Evolutionary conservation across 441 rosid genomes (phyloP), one percentile per base, ranked within the genome.

Genomic region (Francoa sonchifolia): DNA sequence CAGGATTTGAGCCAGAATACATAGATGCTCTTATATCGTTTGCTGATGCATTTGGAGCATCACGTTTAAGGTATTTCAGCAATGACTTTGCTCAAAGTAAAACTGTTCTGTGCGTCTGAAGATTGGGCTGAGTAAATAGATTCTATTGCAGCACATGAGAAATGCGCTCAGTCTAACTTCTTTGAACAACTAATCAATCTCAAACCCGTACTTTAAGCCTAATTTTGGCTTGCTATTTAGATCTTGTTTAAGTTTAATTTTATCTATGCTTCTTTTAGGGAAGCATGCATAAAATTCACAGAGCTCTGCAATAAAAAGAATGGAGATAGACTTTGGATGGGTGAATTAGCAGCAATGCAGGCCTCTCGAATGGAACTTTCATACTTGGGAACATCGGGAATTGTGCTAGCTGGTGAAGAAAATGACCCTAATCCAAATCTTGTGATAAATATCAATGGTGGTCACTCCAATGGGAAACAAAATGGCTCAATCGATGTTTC

Each of bases 261-360:
- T 33, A 4, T 44, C 4, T 44, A 18, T 37, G 36, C 42, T 47
- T 37, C 31, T 11, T 46, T 21, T 58, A 85, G 96, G 79, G 84
- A 82, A 69, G 98, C 98, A 39, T 89, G 98, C 73, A 38, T 77
- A 38, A 77, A 76, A 62, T 89, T 85, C 67, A 33, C 76, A 58
- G 85, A 85, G 26, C 62, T 89, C 50, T 89, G 98, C 81, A 82
- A 82, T 76, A 72, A 73, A 64, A 89, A 89, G 89, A 82, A 79
- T 23, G 87, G 82, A 65, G 98, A 89, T 58, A 72, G 81, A 45
- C 74, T 73, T 35, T 89, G 98, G 98, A 74, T 82, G 62, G 87
- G 79, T 52, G 96, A 89, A 63, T 67, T 89, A 47, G 89, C 92
- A 0, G 96, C 94, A 47, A 85, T 89, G 96, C 86, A 79, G 57